Percentiles rank a stretch among this genome's conserved stretches.
Conservation (phyloP, 768 basidiomycete species). For the Leccinum aurantiacum region DNA sequence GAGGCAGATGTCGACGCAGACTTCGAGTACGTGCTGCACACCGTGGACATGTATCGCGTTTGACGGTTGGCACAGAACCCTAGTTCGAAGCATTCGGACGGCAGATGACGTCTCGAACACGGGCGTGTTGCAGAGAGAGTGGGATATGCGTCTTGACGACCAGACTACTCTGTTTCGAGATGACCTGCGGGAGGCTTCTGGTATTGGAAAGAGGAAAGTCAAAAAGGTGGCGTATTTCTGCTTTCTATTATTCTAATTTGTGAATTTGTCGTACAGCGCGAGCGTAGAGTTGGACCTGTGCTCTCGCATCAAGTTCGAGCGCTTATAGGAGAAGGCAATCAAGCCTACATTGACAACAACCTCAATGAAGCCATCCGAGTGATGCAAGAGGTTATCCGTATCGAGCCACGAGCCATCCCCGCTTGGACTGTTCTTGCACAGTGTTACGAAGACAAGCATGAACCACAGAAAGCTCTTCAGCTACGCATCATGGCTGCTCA, state of each 20-base stretch:
- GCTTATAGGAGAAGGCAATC: constrained; percentile 78
- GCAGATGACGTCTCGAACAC: constrained; percentile 37
- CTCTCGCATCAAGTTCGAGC: constrained; percentile 20
- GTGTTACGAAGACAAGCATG: constrained; percentile 17
- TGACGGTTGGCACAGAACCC: constrained; percentile 45
- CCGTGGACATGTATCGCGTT: no score
- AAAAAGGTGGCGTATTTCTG: constrained; percentile 39
- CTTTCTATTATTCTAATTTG: neutral
- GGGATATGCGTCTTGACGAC: constrained; percentile 73
- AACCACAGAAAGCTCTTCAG: constrained; percentile 19
- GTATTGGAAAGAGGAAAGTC: constrained; percentile 55
- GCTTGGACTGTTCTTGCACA: constrained; percentile 83
- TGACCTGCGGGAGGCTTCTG: constrained; percentile 71
- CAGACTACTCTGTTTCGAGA: constrained; percentile 69
- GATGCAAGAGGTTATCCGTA: constrained; percentile 91
- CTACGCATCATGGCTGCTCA: constrained; percentile 86
- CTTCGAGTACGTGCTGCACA: constrained; percentile 17
- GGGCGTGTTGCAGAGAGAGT: constrained; percentile 56
- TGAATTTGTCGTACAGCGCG: constrained; percentile 7
- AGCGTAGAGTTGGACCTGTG: constrained; percentile 13
- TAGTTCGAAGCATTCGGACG: constrained; percentile 63
- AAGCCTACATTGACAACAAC: constrained; percentile 76
- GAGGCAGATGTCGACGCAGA: constrained; percentile 22
- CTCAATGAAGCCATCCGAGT: constrained; percentile 67
- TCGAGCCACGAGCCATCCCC: constrained; percentile 79